Base-by-base conservation (phyloP, 345 rosid species). In the Eucalyptus sp. region DNA sequence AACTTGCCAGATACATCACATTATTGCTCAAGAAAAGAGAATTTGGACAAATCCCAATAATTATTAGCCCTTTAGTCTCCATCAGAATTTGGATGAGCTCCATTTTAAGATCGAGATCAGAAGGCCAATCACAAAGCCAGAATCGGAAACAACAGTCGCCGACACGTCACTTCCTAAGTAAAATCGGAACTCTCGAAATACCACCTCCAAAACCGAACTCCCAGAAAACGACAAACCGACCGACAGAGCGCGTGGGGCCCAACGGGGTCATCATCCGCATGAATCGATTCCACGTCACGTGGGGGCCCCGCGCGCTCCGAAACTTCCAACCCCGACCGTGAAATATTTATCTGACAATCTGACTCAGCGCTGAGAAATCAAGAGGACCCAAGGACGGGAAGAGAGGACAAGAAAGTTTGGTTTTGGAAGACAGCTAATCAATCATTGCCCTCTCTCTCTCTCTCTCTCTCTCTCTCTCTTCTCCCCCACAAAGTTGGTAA, bases 1-100 rank as follows among this genome's bases (percentile, higher is more conserved):
- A 56, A 56, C 3, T 56, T 56, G 13, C 0, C 11, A 8, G 3
- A 0, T 18, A 52, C 22, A 52, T 60, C 15, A 27, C 2, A 3
- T 14, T 64, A 64, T 64, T 64, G 5, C 37, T 13, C 7, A 29
- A n/a, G 2, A 64, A 13, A 64, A n/a, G 33, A 64, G 20, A 64
- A 64, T n/a, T 64, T n/a, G 41, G 20, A 64, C 16, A 64, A 64
- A 64, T 14, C 41, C 41, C 37, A 64, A n/a, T 5, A 64, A 15
- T n/a, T 64, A n/a, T n/a, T 64, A 64, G 41, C 10, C 17, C 76
- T n/a, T n/a, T n/a, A n/a, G 37, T n/a, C 37, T 14, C 10, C 7
- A 29, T 64, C 71, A 29, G 1, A 64, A 64, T 64, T n/a, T n/a
- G 33, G 76, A 64, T 64, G 14, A 64, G 37, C 37, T 64, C 3